These are phyloP conservation scores for Neurospora crassa DNA, from an alignment of 2,329 filamentous ascomycete species.

Conservation along the genomic window DNA sequence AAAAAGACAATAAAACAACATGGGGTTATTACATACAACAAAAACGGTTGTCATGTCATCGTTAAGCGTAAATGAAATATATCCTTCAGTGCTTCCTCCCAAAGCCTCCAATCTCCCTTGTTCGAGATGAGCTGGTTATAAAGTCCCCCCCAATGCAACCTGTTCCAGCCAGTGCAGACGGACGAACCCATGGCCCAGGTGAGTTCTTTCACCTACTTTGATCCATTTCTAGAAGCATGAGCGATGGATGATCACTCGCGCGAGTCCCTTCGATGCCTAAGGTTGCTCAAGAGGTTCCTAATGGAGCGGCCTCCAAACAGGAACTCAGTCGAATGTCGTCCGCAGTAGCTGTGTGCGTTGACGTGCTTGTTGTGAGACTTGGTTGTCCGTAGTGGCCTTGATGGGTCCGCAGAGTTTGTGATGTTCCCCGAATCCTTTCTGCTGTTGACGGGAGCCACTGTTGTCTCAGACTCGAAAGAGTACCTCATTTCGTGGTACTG, in stretches of 20 bases:
- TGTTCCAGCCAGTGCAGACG: slow-evolving; percentile 11
- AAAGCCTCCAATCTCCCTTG: neutral
- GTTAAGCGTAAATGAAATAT: neutral
- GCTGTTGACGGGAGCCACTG: slow-evolving; percentile 3
- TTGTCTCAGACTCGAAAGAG: slow-evolving; percentile 5
- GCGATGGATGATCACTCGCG: neutral
- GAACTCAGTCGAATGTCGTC: slow-evolving; percentile 44
- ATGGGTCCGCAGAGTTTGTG: neutral
- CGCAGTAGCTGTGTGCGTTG: slow-evolving; percentile 46
- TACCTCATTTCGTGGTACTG: slow-evolving; percentile 3
- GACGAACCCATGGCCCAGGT: neutral
- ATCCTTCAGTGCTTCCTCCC: neutral
- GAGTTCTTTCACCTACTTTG: neutral
- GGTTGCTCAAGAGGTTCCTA: slow-evolving; percentile 31
- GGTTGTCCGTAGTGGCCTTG: slow-evolving; percentile 6
- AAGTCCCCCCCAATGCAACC: slow-evolving; percentile 3
- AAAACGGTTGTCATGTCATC: neutral
- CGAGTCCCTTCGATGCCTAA: neutral
- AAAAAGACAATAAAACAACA: neutral
- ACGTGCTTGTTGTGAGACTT: slow-evolving; percentile 16
- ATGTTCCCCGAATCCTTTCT: slow-evolving; percentile 5
- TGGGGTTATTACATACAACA: neutral
- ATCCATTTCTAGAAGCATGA: neutral
- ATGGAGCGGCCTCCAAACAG: slow-evolving; percentile 41
- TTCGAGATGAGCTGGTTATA: neutral